These are phyloP conservation scores for Asterophora lycoperdoides DNA, from an alignment of 768 basidiomycete species.

Conservation along the genomic window DNA sequence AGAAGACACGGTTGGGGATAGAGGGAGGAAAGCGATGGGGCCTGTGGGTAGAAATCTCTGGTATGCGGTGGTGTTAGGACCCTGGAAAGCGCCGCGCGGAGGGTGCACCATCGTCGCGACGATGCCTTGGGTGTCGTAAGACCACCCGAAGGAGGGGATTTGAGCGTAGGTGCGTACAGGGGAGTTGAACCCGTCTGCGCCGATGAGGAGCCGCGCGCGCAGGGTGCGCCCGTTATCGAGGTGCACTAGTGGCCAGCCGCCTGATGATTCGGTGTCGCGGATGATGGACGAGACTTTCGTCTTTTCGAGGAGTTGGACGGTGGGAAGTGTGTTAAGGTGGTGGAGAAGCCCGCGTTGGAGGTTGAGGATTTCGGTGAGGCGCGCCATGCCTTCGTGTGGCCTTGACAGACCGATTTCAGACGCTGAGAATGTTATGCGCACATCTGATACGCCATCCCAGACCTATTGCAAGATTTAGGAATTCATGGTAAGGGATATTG, in stretches of 20 bases:
- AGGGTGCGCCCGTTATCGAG: constrained; percentile 65
- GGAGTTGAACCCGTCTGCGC: constrained; percentile 94
- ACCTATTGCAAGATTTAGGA: constrained; percentile 41
- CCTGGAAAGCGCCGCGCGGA: constrained; percentile 57
- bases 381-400: constrained; percentile 56
- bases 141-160: constrained; percentile 88
- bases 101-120: constrained; percentile 84
- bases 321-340: constrained; percentile 47
- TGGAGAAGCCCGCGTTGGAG: constrained; percentile 81
- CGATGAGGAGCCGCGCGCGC: constrained; percentile 71
- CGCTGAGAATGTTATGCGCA: constrained; percentile 69
- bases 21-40: constrained; percentile 91
- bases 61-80: constrained; percentile 76
- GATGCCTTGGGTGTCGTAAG: constrained; percentile 83
- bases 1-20: constrained; percentile 73
- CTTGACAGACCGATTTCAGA: constrained; percentile 37
- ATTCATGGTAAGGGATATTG: not conserved
- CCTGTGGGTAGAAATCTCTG: constrained; percentile 95
- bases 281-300: constrained; percentile 71
- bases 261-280: constrained; percentile 44
- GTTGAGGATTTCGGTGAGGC: constrained; percentile 89
- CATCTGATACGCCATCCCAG: constrained; percentile 88
- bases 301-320: constrained; percentile 65
- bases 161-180: constrained; percentile 85
- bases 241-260: constrained; percentile 76